phyloP scores from a whole-genome alignment of 805 yeast species.

The Barnettozyma populi region DNA sequence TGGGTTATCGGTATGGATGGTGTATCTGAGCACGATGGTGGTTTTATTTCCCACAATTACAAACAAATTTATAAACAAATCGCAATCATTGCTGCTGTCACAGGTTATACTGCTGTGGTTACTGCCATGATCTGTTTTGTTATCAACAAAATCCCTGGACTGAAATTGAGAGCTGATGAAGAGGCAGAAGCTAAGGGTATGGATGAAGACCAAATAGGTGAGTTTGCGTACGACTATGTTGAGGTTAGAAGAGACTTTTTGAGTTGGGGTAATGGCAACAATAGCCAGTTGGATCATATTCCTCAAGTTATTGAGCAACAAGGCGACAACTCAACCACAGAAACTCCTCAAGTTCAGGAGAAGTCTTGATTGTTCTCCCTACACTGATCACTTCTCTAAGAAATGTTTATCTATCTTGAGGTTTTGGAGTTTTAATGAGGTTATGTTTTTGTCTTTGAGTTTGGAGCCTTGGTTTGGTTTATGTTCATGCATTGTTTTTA shows the following conservation, averaged over 20 bases:
- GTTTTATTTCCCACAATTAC: slow-evolving; percentile 89
- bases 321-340: slow-evolving; percentile 8
- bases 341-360: slow-evolving; percentile 3
- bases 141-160: slow-evolving; percentile 74
- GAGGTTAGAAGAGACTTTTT: slow-evolving; percentile 92
- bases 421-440: not conserved
- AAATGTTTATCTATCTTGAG: not conserved
- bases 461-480: not conserved
- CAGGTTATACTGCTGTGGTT: slow-evolving; percentile 70
- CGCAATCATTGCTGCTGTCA: slow-evolving; percentile 70
- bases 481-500: not conserved
- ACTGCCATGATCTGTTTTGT: slow-evolving; percentile 73
- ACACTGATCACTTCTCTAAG: not conserved
- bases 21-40: slow-evolving; percentile 77
- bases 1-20: slow-evolving; percentile 92
- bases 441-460: not conserved
- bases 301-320: slow-evolving; percentile 7
- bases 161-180: slow-evolving; percentile 73
- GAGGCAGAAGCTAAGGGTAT: slow-evolving; percentile 84
- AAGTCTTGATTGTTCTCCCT: not conserved
- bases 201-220: slow-evolving; percentile 97
- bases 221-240: slow-evolving; percentile 97
- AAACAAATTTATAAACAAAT: slow-evolving; percentile 88
- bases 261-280: slow-evolving; percentile 32
- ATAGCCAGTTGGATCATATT: slow-evolving; percentile 9